Evolutionary conservation across 345 rosid species (phyloP).

Genomic region (Aurinia saxatilis): DNA sequence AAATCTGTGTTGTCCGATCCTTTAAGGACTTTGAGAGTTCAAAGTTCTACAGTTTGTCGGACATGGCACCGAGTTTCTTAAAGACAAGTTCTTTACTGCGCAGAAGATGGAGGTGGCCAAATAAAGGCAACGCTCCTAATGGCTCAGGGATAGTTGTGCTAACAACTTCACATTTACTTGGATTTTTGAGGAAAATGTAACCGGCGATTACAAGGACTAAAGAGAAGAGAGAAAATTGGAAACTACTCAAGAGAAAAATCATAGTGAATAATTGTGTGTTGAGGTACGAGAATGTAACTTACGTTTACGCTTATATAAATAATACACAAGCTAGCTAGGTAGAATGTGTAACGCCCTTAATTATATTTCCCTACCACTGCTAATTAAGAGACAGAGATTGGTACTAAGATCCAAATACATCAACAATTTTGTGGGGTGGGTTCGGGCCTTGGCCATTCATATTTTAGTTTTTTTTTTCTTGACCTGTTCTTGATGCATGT

Average conservation of each 20-base stretch:
- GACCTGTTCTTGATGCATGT: too few species aligned
- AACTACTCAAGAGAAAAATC: slow-evolving; percentile 3
- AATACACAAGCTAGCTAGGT: too few species aligned
- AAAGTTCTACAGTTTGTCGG: too few species aligned
- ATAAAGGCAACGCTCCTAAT: slow-evolving; percentile 45
- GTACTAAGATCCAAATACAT: not conserved
- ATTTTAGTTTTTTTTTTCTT: too few species aligned
- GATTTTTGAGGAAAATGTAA: slow-evolving; percentile 4
- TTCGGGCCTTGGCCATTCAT: not conserved
- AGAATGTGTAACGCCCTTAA: not conserved
- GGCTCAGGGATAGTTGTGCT: slow-evolving; percentile 39
- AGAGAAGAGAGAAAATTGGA: slow-evolving; percentile 9
- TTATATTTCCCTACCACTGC: too few species aligned
- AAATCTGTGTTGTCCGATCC: too few species aligned
- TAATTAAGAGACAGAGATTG: too few species aligned
- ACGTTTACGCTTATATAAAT: not conserved
- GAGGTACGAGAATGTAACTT: not conserved
- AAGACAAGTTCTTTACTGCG: slow-evolving; percentile 27
- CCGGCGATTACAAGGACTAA: not conserved
- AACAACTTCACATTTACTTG: not conserved
- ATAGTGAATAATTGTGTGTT: not conserved
- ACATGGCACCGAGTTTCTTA: slow-evolving; percentile 39
- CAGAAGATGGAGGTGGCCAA: slow-evolving; percentile 62
- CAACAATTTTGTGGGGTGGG: not conserved
- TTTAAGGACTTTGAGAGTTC: too few species aligned